Evolutionary conservation across 495 filamentous ascomycete genomes (phyloP).

Genomic region (Penicillium angulare): DNA sequence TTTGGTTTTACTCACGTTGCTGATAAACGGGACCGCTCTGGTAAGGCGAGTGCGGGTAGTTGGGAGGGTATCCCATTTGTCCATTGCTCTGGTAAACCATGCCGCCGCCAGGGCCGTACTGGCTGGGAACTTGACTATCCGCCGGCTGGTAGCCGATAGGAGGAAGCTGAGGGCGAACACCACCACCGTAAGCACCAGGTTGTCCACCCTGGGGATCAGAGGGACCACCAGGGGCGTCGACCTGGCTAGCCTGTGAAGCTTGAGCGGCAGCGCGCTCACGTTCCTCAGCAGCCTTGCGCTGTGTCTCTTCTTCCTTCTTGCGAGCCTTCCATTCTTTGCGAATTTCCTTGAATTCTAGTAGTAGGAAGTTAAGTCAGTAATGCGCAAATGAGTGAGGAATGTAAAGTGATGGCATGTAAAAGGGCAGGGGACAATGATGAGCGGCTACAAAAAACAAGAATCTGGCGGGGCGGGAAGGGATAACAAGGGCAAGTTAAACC

Average conservation of each 20-base stretch:
- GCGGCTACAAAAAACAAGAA: background rate
- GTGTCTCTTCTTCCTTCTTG: constrained; percentile 96
- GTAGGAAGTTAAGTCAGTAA: constrained; percentile 8
- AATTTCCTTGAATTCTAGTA: constrained; percentile 95
- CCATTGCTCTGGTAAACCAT: constrained; percentile 62
- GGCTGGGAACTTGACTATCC: constrained; percentile 58
- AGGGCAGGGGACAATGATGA: background rate
- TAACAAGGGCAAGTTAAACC: constrained; percentile 26
- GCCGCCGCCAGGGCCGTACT: constrained; percentile 61
- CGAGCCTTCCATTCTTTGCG: constrained; percentile 98
- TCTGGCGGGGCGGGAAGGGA: constrained; percentile 16
- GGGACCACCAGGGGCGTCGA: constrained; percentile 52
- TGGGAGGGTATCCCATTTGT: constrained; percentile 66
- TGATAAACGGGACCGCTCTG: constrained; percentile 72
- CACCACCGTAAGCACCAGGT: constrained; percentile 55
- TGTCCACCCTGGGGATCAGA: constrained; percentile 58
- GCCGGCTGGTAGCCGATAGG: constrained; percentile 81
- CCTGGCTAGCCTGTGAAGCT: constrained; percentile 50
- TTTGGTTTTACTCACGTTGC: constrained; percentile 57
- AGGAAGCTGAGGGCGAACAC: constrained; percentile 70
- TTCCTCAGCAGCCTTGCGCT: constrained; percentile 89
- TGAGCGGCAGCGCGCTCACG: constrained; percentile 67
- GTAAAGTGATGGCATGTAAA: background rate
- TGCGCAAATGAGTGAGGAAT: background rate
- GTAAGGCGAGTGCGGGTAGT: constrained; percentile 77